These are phyloP conservation scores for Hippophae rhamnoides DNA, from an alignment of 306 rosid species.

Conservation along the genomic window DNA sequence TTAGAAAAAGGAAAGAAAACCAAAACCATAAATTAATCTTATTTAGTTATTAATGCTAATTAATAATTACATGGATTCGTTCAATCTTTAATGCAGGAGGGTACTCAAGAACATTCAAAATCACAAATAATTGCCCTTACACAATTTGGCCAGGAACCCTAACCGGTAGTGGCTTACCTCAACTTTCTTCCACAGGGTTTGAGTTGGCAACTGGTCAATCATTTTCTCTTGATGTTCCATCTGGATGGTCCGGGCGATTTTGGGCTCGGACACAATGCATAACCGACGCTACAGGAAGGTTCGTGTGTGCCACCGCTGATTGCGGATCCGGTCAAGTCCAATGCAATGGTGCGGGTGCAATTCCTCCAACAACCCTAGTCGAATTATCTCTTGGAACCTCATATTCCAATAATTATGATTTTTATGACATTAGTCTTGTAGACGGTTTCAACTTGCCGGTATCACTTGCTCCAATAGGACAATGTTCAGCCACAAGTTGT, in stretches of 20 bases:
- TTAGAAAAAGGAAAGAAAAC: too few species aligned
- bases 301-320: conserved; percentile 50
- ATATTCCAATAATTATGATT: conserved; percentile 36
- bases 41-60: too few species aligned
- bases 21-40: too few species aligned
- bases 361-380: conserved; percentile 34
- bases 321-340: conserved; percentile 41
- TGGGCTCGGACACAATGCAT: conserved; percentile 52
- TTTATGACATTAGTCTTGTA: conserved; percentile 53
- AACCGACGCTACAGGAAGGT: conserved; percentile 17
- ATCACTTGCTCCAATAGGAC: conserved; percentile 21
- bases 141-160: conserved; percentile 59
- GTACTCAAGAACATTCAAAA: conserved; percentile 29
- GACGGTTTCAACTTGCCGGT: conserved; percentile 65
- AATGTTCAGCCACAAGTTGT: conserved; percentile 25
- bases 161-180: conserved; percentile 34
- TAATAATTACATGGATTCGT: too few species aligned
- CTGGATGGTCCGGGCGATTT: conserved; percentile 54
- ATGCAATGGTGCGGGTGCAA: conserved; percentile 50
- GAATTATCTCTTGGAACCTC: conserved; percentile 32
- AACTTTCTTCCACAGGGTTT: conserved; percentile 43
- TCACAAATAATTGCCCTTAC: conserved; percentile 37
- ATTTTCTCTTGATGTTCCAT: conserved; percentile 15
- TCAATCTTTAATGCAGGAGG: conserved; percentile 1
- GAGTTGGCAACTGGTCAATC: conserved; percentile 22